Conservation (phyloP, 371 early-diverging fungal genomes). For the Zychaea mexicana region DNA sequence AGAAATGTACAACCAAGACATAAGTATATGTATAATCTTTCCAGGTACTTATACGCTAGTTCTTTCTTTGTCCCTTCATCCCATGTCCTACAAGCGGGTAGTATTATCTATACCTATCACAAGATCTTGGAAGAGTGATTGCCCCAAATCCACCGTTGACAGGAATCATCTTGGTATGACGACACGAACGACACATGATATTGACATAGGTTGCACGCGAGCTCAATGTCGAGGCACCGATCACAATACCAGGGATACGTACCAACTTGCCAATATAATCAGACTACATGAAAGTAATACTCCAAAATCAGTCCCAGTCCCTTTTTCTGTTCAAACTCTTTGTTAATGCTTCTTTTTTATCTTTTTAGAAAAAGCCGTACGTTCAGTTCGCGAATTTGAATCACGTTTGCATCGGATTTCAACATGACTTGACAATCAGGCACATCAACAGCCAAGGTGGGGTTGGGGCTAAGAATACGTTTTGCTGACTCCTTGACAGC, state of each 20-base stretch:
- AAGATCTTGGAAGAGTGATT: constrained; percentile 83
- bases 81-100: background rate
- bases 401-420: constrained; percentile 80
- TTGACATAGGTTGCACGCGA: constrained; percentile 89
- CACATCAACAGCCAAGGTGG: constrained; percentile 39
- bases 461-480: constrained; percentile 61
- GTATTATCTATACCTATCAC: constrained; percentile 68
- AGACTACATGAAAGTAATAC: constrained; percentile 53
- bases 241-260: constrained; percentile 96
- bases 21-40: background rate
- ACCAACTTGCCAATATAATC: constrained; percentile 92
- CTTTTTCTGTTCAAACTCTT: background rate
- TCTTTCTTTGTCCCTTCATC: constrained; percentile 1
- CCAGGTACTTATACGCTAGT: background rate
- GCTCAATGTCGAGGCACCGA: constrained; percentile 90
- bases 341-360: background rate
- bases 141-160: constrained; percentile 89
- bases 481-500: constrained; percentile 77
- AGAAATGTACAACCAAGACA: background rate
- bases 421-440: constrained; percentile 92
- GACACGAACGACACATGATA: constrained; percentile 88
- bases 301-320: too few relatives aligned
- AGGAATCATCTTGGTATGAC: constrained; percentile 74
- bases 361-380: constrained; percentile 32
- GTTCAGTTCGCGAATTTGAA: constrained; percentile 85